phyloP scores from a whole-genome alignment of 129 eudicot species.

The Mikania micrantha region DNA sequence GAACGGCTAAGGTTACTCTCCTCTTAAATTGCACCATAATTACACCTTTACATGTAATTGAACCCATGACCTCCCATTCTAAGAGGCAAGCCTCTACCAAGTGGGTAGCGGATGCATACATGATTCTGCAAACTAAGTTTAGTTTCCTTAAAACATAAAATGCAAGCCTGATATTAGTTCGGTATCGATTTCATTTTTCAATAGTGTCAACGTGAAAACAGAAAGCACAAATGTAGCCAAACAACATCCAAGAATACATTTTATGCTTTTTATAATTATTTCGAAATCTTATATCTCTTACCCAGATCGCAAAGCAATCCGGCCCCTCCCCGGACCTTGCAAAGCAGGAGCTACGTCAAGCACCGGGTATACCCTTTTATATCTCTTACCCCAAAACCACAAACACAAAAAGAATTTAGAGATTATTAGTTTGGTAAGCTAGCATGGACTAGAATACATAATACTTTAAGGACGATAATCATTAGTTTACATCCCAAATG shows the following conservation, averaged over 20 bases:
- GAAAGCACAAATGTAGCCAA: background rate
- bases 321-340: too few species aligned
- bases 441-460: background rate
- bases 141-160: background rate
- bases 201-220: background rate
- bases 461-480: too few species aligned
- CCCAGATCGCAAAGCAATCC: too few species aligned
- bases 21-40: too few species aligned
- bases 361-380: too few species aligned
- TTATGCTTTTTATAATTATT: background rate
- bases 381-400: background rate
- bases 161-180: background rate
- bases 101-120: background rate
- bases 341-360: too few species aligned
- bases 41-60: too few species aligned
- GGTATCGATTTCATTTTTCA: background rate
- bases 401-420: background rate
- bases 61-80: too few species aligned
- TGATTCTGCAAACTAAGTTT: slow-evolving; percentile 1
- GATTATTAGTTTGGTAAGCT: background rate
- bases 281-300: background rate
- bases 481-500: too few species aligned
- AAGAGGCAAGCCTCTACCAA: too few species aligned
- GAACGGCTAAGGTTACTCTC: too few species aligned
- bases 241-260: background rate